Evolutionary conservation across 768 basidiomycete species (phyloP).

Genomic region (Kwoniella dendrophila): DNA sequence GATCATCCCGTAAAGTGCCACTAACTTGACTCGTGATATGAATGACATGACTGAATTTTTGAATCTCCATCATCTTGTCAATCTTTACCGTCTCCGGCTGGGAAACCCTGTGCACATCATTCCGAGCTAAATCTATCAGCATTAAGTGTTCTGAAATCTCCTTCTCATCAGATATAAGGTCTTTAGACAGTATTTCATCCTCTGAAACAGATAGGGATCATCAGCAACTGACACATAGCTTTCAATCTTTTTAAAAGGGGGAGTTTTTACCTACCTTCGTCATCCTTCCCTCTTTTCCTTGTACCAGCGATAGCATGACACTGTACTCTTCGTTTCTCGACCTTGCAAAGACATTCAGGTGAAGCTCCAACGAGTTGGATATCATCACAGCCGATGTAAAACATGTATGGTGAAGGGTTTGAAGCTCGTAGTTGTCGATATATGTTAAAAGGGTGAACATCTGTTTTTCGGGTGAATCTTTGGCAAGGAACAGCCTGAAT

Average conservation of each 20-base stretch:
- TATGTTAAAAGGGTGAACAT: slow-evolving; percentile 93
- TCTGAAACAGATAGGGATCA: slow-evolving; percentile 63
- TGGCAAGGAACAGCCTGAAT: slow-evolving; percentile 99
- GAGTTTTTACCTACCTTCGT: slow-evolving; percentile 78
- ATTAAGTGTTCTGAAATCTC: slow-evolving; percentile 98
- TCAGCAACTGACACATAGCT: too few species aligned
- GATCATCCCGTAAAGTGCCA: slow-evolving; percentile 75
- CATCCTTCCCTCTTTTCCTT: slow-evolving; percentile 77
- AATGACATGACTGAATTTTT: slow-evolving; percentile 97
- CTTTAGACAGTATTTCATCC: slow-evolving; percentile 76
- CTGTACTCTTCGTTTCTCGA: slow-evolving; percentile 84
- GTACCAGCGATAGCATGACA: slow-evolving; percentile 99
- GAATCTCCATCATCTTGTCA: slow-evolving; percentile 87
- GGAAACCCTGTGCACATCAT: slow-evolving; percentile 98
- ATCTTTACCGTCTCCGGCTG: slow-evolving; percentile 93
- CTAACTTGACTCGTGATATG: slow-evolving; percentile 95
- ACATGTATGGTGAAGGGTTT: slow-evolving; percentile 99
- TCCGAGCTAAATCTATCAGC: slow-evolving; percentile 96
- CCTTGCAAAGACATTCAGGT: slow-evolving; percentile 96
- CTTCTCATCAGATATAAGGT: slow-evolving; percentile 81
- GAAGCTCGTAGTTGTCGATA: slow-evolving; percentile 90
- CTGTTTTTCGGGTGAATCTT: slow-evolving; percentile 78
- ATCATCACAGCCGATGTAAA: slow-evolving; percentile 91
- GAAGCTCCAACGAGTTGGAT: slow-evolving; percentile 96
- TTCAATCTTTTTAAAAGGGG: too few species aligned